These are phyloP conservation scores for Coemansia sp. DNA, from an alignment of 192 early-diverging fungal species.

Conservation along the genomic window DNA sequence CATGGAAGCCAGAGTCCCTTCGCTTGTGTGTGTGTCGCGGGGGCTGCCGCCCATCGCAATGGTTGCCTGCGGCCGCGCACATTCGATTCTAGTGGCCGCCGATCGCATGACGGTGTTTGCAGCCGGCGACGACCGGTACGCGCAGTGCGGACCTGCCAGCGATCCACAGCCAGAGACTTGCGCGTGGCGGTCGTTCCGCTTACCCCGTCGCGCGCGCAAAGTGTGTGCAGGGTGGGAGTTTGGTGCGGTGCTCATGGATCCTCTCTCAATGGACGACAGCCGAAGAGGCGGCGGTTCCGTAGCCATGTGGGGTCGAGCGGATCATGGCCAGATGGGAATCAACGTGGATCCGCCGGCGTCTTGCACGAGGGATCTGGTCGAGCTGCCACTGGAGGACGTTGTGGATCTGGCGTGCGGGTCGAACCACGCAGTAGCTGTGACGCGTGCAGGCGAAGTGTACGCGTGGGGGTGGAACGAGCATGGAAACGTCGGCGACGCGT, in stretches of 20 bases:
- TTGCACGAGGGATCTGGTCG: slow-evolving; percentile 16
- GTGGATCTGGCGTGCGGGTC: slow-evolving; percentile 64
- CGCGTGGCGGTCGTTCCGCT: slow-evolving; percentile 13
- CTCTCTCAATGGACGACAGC: slow-evolving; percentile 27
- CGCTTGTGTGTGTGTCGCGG: slow-evolving; percentile 8
- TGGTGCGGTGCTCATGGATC: slow-evolving; percentile 60
- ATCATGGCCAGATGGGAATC: slow-evolving; percentile 67
- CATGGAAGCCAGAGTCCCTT: neutral
- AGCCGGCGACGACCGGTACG: slow-evolving; percentile 65
- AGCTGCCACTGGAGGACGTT: slow-evolving; percentile 3
- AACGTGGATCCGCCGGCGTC: neutral
- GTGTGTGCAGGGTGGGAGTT: slow-evolving; percentile 53
- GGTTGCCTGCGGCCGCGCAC: slow-evolving; percentile 66
- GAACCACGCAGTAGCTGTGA: slow-evolving; percentile 68
- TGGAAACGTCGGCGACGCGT: slow-evolving; percentile 74
- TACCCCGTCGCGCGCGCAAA: slow-evolving; percentile 16
- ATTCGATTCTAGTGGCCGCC: slow-evolving; percentile 56
- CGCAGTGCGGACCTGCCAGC: slow-evolving; percentile 56
- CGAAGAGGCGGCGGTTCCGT: slow-evolving; percentile 21
- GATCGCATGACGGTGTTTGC: slow-evolving; percentile 52
- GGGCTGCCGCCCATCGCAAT: slow-evolving; percentile 46
- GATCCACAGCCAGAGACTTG: neutral
- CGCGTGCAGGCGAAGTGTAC: slow-evolving; percentile 45
- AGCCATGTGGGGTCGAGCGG: slow-evolving; percentile 71
- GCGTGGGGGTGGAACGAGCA: slow-evolving; percentile 97